Percentiles rank a stretch among this genome's conserved stretches.
Conservation (phyloP, 192 early-diverging fungal genomes). For the Mortierella antarctica region DNA sequence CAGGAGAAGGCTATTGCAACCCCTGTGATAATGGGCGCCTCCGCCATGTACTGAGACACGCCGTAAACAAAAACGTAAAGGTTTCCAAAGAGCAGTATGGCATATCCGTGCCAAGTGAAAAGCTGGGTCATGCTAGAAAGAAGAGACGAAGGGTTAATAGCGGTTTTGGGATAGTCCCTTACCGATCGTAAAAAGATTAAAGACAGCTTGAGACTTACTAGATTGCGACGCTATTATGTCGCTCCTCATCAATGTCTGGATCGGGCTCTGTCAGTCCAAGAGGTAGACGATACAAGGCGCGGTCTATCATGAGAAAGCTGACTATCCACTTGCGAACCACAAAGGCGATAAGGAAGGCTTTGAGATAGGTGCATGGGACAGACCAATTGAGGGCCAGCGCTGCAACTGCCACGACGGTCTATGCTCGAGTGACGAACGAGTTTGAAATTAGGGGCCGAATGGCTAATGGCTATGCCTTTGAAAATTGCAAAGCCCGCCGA, state of each 20-base stretch:
- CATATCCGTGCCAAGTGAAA: conserved; percentile 52
- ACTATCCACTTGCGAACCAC: conserved; percentile 38
- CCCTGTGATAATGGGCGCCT: conserved; percentile 26
- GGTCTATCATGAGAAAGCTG: conserved; percentile 28
- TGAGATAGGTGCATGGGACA: conserved; percentile 28
- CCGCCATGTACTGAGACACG: not conserved
- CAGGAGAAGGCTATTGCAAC: conserved; percentile 33
- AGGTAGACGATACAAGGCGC: conserved; percentile 41
- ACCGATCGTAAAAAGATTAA: not conserved
- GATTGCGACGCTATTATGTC: conserved; percentile 39
- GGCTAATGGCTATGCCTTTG: not conserved
- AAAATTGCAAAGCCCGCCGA: not conserved
- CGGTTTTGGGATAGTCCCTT: not conserved
- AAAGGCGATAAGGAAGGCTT: conserved; percentile 32
- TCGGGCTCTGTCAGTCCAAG: conserved; percentile 22
- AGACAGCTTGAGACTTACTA: conserved; percentile 33
- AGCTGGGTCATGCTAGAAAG: conserved; percentile 17
- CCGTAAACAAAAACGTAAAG: conserved; percentile 36
- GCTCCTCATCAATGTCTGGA: conserved; percentile 50
- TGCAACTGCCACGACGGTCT: conserved; percentile 20
- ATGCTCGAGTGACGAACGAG: not conserved
- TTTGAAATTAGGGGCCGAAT: not conserved
- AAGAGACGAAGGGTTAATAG: not conserved
- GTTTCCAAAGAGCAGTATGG: conserved; percentile 31
- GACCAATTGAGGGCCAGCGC: conserved; percentile 29